Conservation (phyloP, 805 yeast genomes). For the Nakazawaea pomicola region DNA sequence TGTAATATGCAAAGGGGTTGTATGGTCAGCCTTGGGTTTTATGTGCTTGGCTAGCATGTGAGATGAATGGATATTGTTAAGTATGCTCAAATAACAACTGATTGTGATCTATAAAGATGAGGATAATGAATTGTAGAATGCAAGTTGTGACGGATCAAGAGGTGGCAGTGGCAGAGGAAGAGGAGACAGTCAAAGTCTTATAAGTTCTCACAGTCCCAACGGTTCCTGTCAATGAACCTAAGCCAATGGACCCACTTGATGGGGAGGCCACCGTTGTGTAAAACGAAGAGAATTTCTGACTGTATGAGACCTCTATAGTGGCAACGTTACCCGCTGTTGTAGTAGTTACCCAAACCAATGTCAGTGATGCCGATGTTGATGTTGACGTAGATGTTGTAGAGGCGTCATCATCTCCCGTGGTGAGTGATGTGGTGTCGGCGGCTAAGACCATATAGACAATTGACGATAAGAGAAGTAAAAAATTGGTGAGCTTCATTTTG, state of each 20-base stretch:
- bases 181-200: constrained; percentile 29
- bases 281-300: constrained; percentile 44
- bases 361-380: constrained; percentile 14
- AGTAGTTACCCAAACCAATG: constrained; percentile 48
- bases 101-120: too few relatives aligned
- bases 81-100: too few relatives aligned
- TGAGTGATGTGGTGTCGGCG: constrained; percentile 8
- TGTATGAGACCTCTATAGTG: constrained; percentile 41
- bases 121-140: too few relatives aligned
- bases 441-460: background rate
- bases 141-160: too few relatives aligned
- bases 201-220: constrained; percentile 57
- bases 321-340: constrained; percentile 35
- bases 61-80: too few relatives aligned
- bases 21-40: too few relatives aligned
- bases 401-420: constrained; percentile 6
- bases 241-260: constrained; percentile 64
- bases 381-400: constrained; percentile 11
- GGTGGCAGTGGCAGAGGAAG: background rate
- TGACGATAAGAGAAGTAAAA: constrained; percentile 11
- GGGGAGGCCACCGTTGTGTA: constrained; percentile 41
- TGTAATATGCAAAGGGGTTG: too few relatives aligned
- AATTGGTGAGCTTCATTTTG: constrained; percentile 15
- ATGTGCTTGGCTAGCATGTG: too few relatives aligned
- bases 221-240: constrained; percentile 65